A percentile compares a stretch with the other conserved stretches of the same genome.
phyloP scores from a whole-genome alignment of 164 flowering plant genomes.

The Houttuynia cordata region DNA sequence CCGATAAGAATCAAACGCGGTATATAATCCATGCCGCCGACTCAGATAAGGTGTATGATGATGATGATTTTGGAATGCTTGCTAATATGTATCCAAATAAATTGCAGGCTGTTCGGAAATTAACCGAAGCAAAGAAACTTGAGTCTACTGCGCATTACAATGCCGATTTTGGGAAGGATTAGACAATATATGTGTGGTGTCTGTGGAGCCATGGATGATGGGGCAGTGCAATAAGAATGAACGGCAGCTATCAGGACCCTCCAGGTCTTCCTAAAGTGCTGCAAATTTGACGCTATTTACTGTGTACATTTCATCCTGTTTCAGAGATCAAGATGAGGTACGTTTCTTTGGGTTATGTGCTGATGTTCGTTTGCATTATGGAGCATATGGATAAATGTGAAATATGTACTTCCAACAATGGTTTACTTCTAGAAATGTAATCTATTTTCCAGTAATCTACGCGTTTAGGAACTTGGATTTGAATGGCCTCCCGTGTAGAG shows the following conservation, averaged over 20 bases:
- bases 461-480: too few species aligned
- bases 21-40: too few species aligned
- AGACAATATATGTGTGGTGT: slow-evolving; percentile 1
- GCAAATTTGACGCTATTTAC: not conserved
- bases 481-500: too few species aligned
- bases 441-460: too few species aligned
- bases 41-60: too few species aligned
- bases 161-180: slow-evolving; percentile 87
- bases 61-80: not conserved
- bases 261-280: not conserved
- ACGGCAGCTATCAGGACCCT: not conserved
- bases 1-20: too few species aligned
- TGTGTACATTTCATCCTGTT: not conserved
- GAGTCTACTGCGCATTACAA: slow-evolving; percentile 79
- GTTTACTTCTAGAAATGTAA: too few species aligned
- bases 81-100: not conserved
- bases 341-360: too few species aligned
- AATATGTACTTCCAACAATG: too few species aligned
- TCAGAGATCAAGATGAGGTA: not conserved
- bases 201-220: slow-evolving; percentile 15
- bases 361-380: too few species aligned
- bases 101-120: slow-evolving; percentile 73
- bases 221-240: slow-evolving; percentile 13
- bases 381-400: too few species aligned
- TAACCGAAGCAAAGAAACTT: slow-evolving; percentile 85